Percentiles rank a stretch among this genome's conserved stretches.
phyloP scores from a whole-genome alignment of 2,329 filamentous ascomycete genomes.

The Penicillium sp. region DNA sequence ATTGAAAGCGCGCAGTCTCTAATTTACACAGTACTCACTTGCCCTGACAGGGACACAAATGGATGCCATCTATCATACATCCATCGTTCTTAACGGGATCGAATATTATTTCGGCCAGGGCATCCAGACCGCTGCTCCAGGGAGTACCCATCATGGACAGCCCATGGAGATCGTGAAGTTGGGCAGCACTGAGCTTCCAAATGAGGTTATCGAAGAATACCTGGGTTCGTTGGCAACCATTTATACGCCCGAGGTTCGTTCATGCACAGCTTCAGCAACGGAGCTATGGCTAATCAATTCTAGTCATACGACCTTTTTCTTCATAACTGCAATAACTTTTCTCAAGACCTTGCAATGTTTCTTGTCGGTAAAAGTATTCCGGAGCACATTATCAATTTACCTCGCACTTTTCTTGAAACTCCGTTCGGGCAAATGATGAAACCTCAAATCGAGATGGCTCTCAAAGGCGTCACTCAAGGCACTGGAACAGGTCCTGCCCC shows the following conservation, averaged over 20 bases:
- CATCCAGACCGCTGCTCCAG: constrained; percentile 76
- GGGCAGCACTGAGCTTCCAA: constrained; percentile 72
- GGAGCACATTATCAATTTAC: constrained; percentile 78
- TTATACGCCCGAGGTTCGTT: constrained; percentile 70
- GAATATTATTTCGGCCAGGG: constrained; percentile 92
- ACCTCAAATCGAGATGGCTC: constrained; percentile 67
- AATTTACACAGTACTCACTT: constrained; percentile 49
- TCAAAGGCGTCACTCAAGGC: constrained; percentile 62
- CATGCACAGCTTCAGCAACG: not conserved
- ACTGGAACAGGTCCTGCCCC: constrained; percentile 36
- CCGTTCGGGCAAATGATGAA: constrained; percentile 85
- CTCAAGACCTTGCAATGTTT: constrained; percentile 87
- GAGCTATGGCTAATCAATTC: constrained; percentile 8
- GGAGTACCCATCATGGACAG: constrained; percentile 78
- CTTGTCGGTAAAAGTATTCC: constrained; percentile 86
- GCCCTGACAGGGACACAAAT: constrained; percentile 67
- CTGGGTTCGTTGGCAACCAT: constrained; percentile 77
- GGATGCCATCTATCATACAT: constrained; percentile 93
- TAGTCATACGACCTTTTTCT: constrained; percentile 82
- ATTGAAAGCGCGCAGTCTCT: constrained; percentile 7
- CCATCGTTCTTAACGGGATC: constrained; percentile 75
- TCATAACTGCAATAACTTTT: constrained; percentile 98
- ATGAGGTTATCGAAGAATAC: constrained; percentile 82
- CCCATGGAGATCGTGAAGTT: constrained; percentile 74
- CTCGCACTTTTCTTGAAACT: constrained; percentile 77